Conservation (phyloP, 441 rosid species). For the Syzygium syzygioides region DNA sequence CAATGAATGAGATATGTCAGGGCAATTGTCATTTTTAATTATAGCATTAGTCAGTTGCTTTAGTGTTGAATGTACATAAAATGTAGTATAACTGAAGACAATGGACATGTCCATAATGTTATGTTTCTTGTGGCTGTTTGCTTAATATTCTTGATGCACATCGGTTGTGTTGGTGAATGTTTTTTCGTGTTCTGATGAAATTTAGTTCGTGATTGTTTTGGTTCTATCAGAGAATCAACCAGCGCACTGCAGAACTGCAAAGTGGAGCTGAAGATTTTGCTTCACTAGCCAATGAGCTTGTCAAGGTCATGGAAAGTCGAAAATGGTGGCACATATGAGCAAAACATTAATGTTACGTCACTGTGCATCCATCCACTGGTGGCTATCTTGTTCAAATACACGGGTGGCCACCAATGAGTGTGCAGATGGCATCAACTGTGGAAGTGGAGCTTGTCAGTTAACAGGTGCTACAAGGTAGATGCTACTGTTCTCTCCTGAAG, state of each 20-base stretch:
- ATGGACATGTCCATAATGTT: not conserved
- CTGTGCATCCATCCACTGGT: not conserved
- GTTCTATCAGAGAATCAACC: constrained; percentile 42
- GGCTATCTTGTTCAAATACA: not conserved
- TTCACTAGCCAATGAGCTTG: constrained; percentile 61
- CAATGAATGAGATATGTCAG: not conserved
- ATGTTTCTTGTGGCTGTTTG: not conserved
- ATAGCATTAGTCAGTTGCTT: not conserved
- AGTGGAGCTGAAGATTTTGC: constrained; percentile 64
- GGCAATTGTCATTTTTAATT: not conserved
- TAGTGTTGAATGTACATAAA: not conserved
- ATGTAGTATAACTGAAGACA: not conserved
- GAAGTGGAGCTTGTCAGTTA: not conserved
- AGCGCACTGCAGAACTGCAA: constrained; percentile 55
- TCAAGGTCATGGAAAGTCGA: constrained; percentile 57
- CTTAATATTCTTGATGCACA: not conserved
- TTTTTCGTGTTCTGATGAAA: not conserved
- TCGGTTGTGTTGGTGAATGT: not conserved
- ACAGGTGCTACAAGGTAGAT: not conserved
- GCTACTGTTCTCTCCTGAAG: not conserved
- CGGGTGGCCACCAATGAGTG: not conserved
- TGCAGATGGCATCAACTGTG: not conserved
- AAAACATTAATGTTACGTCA: not conserved
- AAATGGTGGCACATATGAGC: constrained; percentile 61
- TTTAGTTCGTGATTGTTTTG: not conserved